Evolutionary conservation across 805 yeast species (phyloP), one percentile per base, ranked within the genome.

Genomic region (Pichia ethanolica): DNA sequence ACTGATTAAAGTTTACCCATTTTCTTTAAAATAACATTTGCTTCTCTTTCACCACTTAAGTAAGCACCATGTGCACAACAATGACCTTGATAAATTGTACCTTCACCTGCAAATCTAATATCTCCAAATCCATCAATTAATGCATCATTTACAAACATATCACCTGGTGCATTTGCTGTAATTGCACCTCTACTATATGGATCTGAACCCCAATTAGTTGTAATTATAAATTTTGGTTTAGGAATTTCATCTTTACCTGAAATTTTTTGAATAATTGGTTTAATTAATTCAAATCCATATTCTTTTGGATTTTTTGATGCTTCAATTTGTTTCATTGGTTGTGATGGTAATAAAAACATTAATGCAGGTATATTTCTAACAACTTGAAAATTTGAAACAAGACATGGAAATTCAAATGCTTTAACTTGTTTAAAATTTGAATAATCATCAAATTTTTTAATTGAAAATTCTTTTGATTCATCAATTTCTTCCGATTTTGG

Each of bases 11-110:
- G 32, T 36, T 48, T 41, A 36, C 39, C 42, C 28, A 50, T 11
- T 34, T 35, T 48, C 5, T 20, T 34, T 26, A 28, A 9, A 39
- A 51, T 51, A 6, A 35, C 25, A 7, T 52, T 49, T 4, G 79
- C 81, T 44, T 75, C 80, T 50, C 78, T 63, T 20, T 56, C 53
- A 5, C 82, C 82, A 56, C 80, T 75, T 35, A 62, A 49, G 55
- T 73, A 77, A 0, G 82, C 82, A 1, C 82, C 82, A 54, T 78
- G 80, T 5, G 75, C 79, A 59, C 79, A 74, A 2, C 79, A 78
- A 25, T 73, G 72, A 2, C 80, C 82, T 43, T 76, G 80, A 49
- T 64, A 59, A 39, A 69, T 65, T 27, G 79, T 72, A 48, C 75
- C 79, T 55, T 77, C 82, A 7, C 82, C 82, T 0, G 81, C 82